These are phyloP conservation scores for Aeschynomene evenia DNA, from an alignment of 306 rosid genomes.

Conservation along the genomic window DNA sequence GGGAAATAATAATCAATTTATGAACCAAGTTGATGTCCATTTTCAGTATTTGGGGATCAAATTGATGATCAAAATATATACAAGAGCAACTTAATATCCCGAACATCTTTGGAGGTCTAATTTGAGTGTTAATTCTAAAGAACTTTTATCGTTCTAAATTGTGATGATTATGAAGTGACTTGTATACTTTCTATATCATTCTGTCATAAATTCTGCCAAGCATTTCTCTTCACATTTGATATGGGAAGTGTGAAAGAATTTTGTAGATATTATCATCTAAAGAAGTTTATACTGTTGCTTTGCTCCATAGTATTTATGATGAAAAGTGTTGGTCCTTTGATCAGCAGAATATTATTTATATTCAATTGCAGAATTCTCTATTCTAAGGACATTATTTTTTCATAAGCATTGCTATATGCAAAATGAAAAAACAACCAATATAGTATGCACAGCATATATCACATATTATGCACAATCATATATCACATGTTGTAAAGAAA, in stretches of 20 bases:
- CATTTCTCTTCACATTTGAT: too few species aligned
- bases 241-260: neutral
- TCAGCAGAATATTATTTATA: neutral
- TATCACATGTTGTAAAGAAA: too few species aligned
- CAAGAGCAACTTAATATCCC: neutral
- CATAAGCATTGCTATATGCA: too few species aligned
- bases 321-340: neutral
- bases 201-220: too few species aligned
- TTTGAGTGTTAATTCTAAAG: neutral
- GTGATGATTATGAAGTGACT: neutral
- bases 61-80: neutral
- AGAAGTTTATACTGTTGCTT: neutral
- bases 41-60: neutral
- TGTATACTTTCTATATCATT: neutral
- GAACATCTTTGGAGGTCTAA: neutral
- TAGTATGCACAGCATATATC: too few species aligned
- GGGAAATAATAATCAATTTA: neutral
- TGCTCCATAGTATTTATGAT: neutral
- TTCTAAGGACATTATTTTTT: conserved; percentile 20
- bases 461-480: too few species aligned
- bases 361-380: conserved; percentile 18
- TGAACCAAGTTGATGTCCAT: neutral
- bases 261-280: neutral
- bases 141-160: neutral
- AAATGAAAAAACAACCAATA: too few species aligned